phyloP scores from a whole-genome alignment of 305 asterid genomes.

The Rubia peregrina region DNA sequence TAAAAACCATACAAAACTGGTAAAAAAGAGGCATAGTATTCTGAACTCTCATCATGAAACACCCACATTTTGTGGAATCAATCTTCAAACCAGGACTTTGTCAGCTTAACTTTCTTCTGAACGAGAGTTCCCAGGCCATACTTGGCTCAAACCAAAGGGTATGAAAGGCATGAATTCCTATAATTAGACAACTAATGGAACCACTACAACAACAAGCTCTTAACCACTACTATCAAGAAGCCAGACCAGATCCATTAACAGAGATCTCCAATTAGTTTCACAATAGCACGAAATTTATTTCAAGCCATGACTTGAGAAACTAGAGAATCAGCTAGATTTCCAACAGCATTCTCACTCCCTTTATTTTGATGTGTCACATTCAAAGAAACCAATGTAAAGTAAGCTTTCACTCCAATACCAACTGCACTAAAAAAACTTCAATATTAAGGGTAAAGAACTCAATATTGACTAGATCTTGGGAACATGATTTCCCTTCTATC shows the following conservation, averaged over 20 bases:
- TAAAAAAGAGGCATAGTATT: neutral
- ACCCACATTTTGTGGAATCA: neutral
- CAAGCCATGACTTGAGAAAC: neutral
- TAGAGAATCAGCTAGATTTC: neutral
- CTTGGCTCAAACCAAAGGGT: neutral
- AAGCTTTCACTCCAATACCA: neutral
- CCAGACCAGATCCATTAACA: neutral
- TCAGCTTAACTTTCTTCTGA: neutral
- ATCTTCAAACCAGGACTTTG: neutral
- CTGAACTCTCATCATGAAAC: conserved; percentile 2
- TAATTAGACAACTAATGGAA: neutral
- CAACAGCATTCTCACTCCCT: neutral
- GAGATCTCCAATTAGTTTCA: neutral
- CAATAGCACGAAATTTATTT: neutral
- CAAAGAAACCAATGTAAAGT: neutral
- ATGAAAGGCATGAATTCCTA: neutral
- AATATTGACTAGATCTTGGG: neutral
- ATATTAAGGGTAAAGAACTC: neutral
- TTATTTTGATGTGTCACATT: neutral
- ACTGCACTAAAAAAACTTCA: neutral
- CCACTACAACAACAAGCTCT: neutral
- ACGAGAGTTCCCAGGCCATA: neutral
- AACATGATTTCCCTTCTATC: neutral
- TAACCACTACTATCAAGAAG: neutral
- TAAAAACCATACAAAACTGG: neutral